Evolutionary conservation across 2,329 filamentous ascomycete genomes (phyloP).

Genomic region (Alternaria sp.): DNA sequence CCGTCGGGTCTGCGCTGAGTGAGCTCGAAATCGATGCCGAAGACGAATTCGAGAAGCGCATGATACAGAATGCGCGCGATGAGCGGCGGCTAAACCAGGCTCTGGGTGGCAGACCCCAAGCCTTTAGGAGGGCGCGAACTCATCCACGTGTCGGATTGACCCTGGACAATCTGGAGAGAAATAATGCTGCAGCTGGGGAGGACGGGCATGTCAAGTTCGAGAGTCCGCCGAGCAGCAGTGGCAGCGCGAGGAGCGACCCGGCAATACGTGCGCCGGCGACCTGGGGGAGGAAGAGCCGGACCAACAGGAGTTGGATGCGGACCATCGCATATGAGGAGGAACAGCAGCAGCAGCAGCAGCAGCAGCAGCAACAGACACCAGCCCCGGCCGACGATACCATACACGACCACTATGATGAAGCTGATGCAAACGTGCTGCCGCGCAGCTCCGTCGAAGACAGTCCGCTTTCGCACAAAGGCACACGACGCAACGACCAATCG

Average conservation of each 20-base stretch:
- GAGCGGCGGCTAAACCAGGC: constrained; percentile 52
- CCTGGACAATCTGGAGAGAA: constrained; percentile 56
- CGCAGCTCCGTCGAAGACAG: constrained; percentile 55
- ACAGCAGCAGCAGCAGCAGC: constrained; percentile 17
- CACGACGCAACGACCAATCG: constrained; percentile 32
- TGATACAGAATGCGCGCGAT: constrained; percentile 57
- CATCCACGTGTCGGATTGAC: constrained; percentile 53
- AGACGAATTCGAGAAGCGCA: constrained; percentile 57
- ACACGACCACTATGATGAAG: constrained; percentile 21
- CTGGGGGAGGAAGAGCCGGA: constrained; percentile 59
- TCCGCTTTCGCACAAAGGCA: constrained; percentile 52
- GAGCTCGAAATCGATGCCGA: constrained; percentile 53
- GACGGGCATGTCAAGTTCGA: constrained; percentile 31
- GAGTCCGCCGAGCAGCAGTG: constrained; percentile 50
- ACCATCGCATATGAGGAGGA: constrained; percentile 46
- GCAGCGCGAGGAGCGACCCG: constrained; percentile 51
- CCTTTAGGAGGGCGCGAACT: constrained; percentile 56
- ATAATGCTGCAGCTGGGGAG: constrained; percentile 29
- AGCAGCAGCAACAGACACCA: constrained; percentile 21
- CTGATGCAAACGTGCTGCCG: constrained; percentile 50
- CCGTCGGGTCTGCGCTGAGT: constrained; percentile 47
- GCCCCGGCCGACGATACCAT: constrained; percentile 29
- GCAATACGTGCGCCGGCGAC: constrained; percentile 56
- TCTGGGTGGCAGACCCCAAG: constrained; percentile 42
- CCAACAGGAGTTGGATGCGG: constrained; percentile 55